Evolutionary conservation across 2,329 filamentous ascomycete genomes (phyloP).

Genomic region (Byssochlamys sp.): DNA sequence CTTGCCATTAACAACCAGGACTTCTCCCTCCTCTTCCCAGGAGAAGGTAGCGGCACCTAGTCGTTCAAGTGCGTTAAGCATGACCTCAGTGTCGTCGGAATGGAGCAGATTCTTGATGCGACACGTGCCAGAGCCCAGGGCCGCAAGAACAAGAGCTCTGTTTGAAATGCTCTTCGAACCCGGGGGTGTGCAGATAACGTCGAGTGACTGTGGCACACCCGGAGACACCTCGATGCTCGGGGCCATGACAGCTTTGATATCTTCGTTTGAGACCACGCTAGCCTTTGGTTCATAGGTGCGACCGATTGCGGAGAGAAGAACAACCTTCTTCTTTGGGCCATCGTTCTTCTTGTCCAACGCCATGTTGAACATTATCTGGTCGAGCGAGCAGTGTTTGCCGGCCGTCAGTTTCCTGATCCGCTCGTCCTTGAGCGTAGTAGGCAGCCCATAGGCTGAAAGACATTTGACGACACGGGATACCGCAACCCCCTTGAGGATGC

Average conservation of each 20-base stretch:
- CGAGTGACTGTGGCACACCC: conserved; percentile 55
- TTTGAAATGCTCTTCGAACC: conserved; percentile 98
- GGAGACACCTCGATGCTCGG: conserved; percentile 65
- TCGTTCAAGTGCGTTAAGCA: conserved; percentile 81
- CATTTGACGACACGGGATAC: conserved; percentile 86
- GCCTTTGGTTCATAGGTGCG: conserved; percentile 78
- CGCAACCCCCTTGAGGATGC: conserved; percentile 72
- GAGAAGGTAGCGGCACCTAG: conserved; percentile 79
- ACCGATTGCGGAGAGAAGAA: conserved; percentile 81
- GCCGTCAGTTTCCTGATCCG: conserved; percentile 72
- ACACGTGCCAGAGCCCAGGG: conserved; percentile 75
- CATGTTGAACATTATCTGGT: conserved; percentile 83
- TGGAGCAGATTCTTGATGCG: conserved; percentile 86
- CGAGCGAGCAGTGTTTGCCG: conserved; percentile 77
- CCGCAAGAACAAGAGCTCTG: conserved; percentile 83
- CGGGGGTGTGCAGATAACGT: conserved; percentile 72
- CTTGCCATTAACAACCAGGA: conserved; percentile 78
- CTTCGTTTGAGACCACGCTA: conserved; percentile 75
- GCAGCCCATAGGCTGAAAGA: conserved; percentile 84
- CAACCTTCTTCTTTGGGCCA: conserved; percentile 88
- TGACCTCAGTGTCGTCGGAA: conserved; percentile 93
- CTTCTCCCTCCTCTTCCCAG: conserved; percentile 91
- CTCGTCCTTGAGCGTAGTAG: conserved; percentile 75
- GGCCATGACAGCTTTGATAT: conserved; percentile 74
- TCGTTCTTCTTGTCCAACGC: conserved; percentile 98